Evolutionary conservation across 768 basidiomycete genomes (phyloP), one percentile per base, ranked within the genome.

Genomic region (Phylloporus rhodoxanthus): DNA sequence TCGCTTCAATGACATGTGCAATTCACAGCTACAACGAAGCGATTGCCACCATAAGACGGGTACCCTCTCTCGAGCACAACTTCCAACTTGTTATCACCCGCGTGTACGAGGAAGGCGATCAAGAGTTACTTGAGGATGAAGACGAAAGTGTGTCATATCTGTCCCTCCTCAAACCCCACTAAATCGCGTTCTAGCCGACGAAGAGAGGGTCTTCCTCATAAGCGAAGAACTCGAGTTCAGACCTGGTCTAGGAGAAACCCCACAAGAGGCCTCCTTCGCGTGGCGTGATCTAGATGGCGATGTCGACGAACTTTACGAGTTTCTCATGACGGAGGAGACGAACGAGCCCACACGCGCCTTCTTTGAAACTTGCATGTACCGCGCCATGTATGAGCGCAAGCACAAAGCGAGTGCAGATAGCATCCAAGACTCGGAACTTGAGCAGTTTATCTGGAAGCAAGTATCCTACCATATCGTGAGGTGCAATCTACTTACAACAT

Each of bases 381-480:
- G 90, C 25, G 95, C 95, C 51, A 92, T 98, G 84, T 98, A 86
- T 67, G 96, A 99, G 64, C 81, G 93, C 69, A 94, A 93, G 72
- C 85, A 87, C 72, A 84, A 76, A 58, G 72, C 58, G 44, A 81
- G 79, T 57, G 87, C 89, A 10, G 84, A 89, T 47, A 78, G 74
- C 52, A 77, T 84, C 15, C 67, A 65, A 26, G 86, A 91, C 58
- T 68, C 74, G 1, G 82, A 87, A 28, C 71, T 97, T 30, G 79
- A 85, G 28, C 80, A 89, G 60, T 90, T 97, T 61, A 80, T 87
- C 19, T 87, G 84, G 79, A 77, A 77, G 88, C 92, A 58, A 68
- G 87, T 78, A 20, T 17, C n/a, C 43, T n/a, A 20, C 29, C 29
- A 33, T 39, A 13, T 20, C 1, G 26, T 34, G 30, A 30, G 28